Conservation (phyloP, 2,329 filamentous ascomycete species). For the Pseudogymnoascus sp. region DNA sequence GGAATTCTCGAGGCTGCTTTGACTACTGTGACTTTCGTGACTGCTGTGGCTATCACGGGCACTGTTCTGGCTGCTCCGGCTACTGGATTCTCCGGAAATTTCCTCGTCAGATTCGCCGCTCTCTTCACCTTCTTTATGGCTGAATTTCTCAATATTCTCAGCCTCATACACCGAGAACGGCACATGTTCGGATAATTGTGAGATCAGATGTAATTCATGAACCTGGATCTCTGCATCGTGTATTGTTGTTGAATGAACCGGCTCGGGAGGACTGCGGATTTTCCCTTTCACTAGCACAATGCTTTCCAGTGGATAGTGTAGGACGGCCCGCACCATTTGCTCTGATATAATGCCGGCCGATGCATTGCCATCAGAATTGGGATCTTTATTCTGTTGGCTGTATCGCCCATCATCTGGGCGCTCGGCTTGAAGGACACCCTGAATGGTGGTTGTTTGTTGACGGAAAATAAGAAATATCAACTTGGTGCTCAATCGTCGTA, state of each 20-base stretch:
- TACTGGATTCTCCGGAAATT: background rate
- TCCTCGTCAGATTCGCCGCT: constrained; percentile 21
- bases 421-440: constrained; percentile 58
- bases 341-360: constrained; percentile 47
- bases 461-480: constrained; percentile 81
- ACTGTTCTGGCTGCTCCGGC: background rate
- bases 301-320: constrained; percentile 69
- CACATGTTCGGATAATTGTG: constrained; percentile 49
- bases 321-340: constrained; percentile 78
- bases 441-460: constrained; percentile 73
- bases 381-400: constrained; percentile 24
- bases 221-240: constrained; percentile 70
- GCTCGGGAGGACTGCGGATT: constrained; percentile 63
- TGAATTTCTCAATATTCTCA: constrained; percentile 48
- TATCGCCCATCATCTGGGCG: constrained; percentile 16
- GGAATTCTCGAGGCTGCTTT: background rate
- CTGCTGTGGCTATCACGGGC: background rate
- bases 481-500: constrained; percentile 71
- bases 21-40: background rate
- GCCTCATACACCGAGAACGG: constrained; percentile 65
- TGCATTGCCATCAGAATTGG: background rate
- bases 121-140: constrained; percentile 46
- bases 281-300: constrained; percentile 69
- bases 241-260: constrained; percentile 65
- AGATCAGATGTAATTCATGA: constrained; percentile 53